Evolutionary conservation across 768 basidiomycete genomes (phyloP).

Genomic region (Hydnomerulius pinastri): DNA sequence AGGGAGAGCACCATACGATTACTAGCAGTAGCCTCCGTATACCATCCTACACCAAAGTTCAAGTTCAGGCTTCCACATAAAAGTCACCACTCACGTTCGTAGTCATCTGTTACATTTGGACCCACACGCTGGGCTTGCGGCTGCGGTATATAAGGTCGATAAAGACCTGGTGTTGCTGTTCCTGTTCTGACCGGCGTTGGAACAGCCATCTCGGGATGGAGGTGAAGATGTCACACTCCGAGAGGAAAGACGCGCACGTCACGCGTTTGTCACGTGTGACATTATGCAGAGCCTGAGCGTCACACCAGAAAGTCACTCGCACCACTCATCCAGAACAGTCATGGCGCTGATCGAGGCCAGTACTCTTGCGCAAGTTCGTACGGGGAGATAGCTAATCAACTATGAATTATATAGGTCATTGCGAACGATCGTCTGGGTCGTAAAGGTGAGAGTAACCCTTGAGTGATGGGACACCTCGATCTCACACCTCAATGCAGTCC

Average conservation of each 20-base stretch:
- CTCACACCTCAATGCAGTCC: conserved; percentile 55
- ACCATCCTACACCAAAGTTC: conserved; percentile 61
- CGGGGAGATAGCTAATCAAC: background rate
- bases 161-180: conserved; percentile 17
- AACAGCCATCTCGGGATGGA: conserved; percentile 25
- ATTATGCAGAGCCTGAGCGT: background rate
- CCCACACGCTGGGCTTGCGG: conserved; percentile 22
- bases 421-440: conserved; percentile 95
- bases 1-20: conserved; percentile 93
- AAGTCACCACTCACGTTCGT: conserved; percentile 70
- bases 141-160: conserved; percentile 28
- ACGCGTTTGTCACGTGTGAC: conserved; percentile 25
- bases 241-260: conserved; percentile 14
- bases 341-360: conserved; percentile 61
- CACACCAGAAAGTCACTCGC: conserved; percentile 7
- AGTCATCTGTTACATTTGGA: conserved; percentile 67
- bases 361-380: background rate
- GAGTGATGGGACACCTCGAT: background rate
- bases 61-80: no score
- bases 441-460: conserved; percentile 63
- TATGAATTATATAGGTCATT: conserved; percentile 61
- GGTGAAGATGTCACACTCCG: conserved; percentile 10
- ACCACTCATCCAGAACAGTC: conserved; percentile 2
- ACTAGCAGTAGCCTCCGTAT: conserved; percentile 73
- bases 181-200: conserved; percentile 32